Percentiles rank a stretch among this genome's conserved stretches.
Evolutionary conservation across 495 filamentous ascomycete genomes (phyloP).

Genomic region (Extremus antarcticus): DNA sequence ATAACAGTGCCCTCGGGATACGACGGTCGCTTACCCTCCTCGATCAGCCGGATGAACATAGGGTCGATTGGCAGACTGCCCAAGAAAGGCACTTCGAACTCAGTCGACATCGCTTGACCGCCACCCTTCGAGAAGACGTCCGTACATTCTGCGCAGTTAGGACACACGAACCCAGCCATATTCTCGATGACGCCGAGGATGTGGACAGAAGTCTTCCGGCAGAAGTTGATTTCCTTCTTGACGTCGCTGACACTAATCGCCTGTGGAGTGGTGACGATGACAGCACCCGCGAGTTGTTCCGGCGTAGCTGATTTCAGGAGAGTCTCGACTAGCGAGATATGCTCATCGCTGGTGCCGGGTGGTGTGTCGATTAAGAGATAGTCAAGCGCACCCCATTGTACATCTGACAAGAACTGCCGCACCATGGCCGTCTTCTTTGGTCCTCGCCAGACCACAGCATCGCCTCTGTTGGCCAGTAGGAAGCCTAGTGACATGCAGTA

Average conservation of each 20-base stretch:
- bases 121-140: constrained; percentile 87
- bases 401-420: constrained; percentile 83
- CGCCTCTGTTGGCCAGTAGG: constrained; percentile 66
- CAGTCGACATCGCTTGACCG: constrained; percentile 76
- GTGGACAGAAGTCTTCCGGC: constrained; percentile 68
- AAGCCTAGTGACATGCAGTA: constrained; percentile 91
- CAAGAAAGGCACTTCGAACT: constrained; percentile 74
- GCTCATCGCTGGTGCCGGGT: constrained; percentile 92
- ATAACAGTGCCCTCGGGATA: constrained; percentile 30
- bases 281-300: constrained; percentile 58
- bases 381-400: constrained; percentile 79
- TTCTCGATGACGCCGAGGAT: constrained; percentile 91
- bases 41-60: constrained; percentile 53
- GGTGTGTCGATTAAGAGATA: constrained; percentile 93
- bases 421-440: constrained; percentile 99
- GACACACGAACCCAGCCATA: constrained; percentile 95
- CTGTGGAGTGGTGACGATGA: constrained; percentile 93
- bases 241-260: constrained; percentile 89
- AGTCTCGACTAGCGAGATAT: constrained; percentile 86
- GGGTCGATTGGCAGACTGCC: constrained; percentile 85
- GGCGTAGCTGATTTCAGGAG: constrained; percentile 47
- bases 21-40: constrained; percentile 44
- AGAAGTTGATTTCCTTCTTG: constrained; percentile 93
- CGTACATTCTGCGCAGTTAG: constrained; percentile 85
- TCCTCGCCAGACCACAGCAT: constrained; percentile 92